These are phyloP conservation scores for Chenopodium formosanum DNA, from an alignment of 148 eudicot genomes.

Conservation along the genomic window DNA sequence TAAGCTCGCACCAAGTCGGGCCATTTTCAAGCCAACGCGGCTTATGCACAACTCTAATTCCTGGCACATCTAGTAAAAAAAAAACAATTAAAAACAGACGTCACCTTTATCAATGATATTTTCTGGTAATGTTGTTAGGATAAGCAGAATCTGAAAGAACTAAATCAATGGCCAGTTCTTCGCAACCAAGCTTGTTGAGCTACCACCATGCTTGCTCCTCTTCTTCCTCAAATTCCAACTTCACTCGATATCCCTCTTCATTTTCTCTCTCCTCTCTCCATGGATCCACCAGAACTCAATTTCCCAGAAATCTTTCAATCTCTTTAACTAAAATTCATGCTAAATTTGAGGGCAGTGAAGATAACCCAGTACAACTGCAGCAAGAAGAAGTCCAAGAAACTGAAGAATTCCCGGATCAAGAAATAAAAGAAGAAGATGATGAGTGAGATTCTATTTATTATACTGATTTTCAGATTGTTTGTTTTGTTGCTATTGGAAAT, in stretches of 20 bases:
- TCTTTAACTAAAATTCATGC: conserved; percentile 42
- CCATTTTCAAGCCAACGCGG: no score
- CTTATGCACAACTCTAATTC: no score
- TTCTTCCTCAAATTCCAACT: conserved; percentile 35
- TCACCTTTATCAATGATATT: conserved; percentile 2
- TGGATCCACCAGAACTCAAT: conserved; percentile 36
- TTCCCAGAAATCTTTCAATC: conserved; percentile 29
- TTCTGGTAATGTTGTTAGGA: conserved; percentile 13
- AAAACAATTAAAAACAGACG: neutral
- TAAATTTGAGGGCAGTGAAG: conserved; percentile 60
- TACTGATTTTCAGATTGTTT: neutral
- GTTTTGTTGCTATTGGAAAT: neutral
- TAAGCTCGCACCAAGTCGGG: no score
- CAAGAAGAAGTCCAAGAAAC: conserved; percentile 17
- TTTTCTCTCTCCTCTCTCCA: conserved; percentile 26
- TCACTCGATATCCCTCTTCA: conserved; percentile 28
- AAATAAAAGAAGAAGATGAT: conserved; percentile 65
- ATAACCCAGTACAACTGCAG: conserved; percentile 11
- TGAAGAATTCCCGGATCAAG: conserved; percentile 12
- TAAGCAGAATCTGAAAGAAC: conserved; percentile 13
- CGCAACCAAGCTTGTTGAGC: conserved; percentile 34
- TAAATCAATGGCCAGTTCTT: conserved; percentile 35
- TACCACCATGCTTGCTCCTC: conserved; percentile 15
- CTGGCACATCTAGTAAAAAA: no score
- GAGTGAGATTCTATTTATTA: conserved; percentile 34